These are phyloP conservation scores for Trypanosoma conorhini DNA, from an alignment of 208 protist genomes.

Conservation along the genomic window DNA sequence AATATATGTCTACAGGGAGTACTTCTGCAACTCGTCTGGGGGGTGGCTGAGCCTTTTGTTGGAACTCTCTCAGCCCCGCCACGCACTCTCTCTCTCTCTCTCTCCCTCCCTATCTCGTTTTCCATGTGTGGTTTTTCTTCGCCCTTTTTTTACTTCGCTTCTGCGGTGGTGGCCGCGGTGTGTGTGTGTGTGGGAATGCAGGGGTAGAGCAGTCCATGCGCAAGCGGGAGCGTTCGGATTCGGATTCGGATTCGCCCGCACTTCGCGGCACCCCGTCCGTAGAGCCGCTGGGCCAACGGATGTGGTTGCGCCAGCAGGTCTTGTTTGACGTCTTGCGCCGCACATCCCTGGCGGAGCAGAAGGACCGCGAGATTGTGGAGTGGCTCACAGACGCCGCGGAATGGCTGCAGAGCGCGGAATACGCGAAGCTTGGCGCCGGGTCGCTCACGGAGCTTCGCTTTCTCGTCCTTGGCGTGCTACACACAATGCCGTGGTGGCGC, in stretches of 20 bases:
- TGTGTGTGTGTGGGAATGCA: neutral
- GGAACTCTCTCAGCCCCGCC: neutral
- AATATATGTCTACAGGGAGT: neutral
- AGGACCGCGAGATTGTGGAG: slow-evolving; percentile 70
- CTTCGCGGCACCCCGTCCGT: neutral
- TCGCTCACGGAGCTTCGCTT: slow-evolving; percentile 48
- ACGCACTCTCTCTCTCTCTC: neutral
- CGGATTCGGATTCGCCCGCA: slow-evolving; percentile 11
- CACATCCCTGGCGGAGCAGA: slow-evolving; percentile 71
- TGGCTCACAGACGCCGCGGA: slow-evolving; percentile 51
- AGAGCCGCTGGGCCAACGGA: neutral
- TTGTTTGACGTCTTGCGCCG: slow-evolving; percentile 67
- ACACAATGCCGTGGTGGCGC: slow-evolving; percentile 86
- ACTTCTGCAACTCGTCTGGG: neutral
- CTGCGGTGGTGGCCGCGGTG: slow-evolving; percentile 1
- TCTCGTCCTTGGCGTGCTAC: slow-evolving; percentile 69
- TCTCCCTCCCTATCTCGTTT: neutral
- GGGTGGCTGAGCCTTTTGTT: neutral
- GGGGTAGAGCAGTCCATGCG: slow-evolving; percentile 1
- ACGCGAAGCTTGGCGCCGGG: slow-evolving; percentile 1
- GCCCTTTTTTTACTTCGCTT: slow-evolving; percentile 11
- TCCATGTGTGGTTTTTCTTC: neutral
- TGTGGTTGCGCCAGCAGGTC: slow-evolving; percentile 32
- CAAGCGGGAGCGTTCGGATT: slow-evolving; percentile 27
- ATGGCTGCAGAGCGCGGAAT: slow-evolving; percentile 39